phyloP scores from a whole-genome alignment of 2,329 filamentous ascomycete genomes.

The Ambrosiella cleistominuta region DNA sequence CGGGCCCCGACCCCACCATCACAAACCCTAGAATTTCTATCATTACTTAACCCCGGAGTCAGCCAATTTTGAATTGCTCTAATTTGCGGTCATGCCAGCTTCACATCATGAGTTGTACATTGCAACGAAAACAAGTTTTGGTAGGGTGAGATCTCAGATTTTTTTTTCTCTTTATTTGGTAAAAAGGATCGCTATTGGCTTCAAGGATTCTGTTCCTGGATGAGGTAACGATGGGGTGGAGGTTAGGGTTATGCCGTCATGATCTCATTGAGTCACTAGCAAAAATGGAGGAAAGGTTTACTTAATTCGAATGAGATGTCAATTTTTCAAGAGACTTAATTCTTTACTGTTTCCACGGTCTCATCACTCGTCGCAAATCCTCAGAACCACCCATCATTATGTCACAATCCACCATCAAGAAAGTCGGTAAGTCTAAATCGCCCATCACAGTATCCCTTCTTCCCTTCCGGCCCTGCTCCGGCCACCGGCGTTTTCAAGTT shows the following conservation, averaged over 20 bases:
- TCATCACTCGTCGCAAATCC: not conserved
- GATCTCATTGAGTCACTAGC: not conserved
- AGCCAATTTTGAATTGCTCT: constrained; percentile 3
- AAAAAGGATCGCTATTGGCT: not conserved
- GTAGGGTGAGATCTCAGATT: not conserved
- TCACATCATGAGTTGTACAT: not conserved
- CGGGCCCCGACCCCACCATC: not conserved
- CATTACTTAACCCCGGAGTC: not conserved
- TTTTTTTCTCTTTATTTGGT: not conserved
- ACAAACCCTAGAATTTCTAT: not conserved
- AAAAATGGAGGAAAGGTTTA: not conserved
- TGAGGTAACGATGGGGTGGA: not conserved
- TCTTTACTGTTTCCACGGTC: not conserved
- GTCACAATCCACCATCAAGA: constrained; percentile 36
- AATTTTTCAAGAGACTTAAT: not conserved
- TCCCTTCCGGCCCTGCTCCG: not conserved
- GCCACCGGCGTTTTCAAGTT: too few species aligned
- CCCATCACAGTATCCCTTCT: constrained; percentile 3
- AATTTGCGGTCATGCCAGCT: constrained; percentile 7
- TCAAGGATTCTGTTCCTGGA: not conserved
- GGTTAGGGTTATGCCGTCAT: not conserved
- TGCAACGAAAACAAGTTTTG: not conserved
- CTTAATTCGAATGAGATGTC: not conserved
- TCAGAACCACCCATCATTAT: constrained; percentile 6
- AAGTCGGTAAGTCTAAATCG: constrained; percentile 31